phyloP scores from a whole-genome alignment of 139 green algal species.

The Limnomonas spitsbergensis region DNA sequence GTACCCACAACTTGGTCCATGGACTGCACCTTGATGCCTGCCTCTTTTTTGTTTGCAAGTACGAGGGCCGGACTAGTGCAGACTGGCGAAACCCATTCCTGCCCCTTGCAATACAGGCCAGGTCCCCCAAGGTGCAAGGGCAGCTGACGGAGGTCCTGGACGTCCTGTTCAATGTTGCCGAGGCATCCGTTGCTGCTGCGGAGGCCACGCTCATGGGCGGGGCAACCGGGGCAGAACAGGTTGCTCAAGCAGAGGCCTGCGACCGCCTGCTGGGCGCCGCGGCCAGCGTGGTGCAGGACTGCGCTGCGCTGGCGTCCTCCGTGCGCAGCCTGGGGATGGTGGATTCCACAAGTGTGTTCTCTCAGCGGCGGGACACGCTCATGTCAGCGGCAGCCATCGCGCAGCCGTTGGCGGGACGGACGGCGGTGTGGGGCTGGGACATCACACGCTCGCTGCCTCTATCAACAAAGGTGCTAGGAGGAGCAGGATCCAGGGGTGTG shows the following conservation, averaged over 20 bases:
- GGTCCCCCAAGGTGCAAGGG: neutral
- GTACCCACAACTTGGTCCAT: no score
- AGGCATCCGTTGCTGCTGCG: constrained; percentile 25
- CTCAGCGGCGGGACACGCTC: constrained; percentile 26
- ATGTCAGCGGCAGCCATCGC: constrained; percentile 20
- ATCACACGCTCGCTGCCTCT: constrained; percentile 13
- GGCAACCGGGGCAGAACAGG: neutral
- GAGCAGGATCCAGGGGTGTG: neutral
- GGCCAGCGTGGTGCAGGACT: neutral
- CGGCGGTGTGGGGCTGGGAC: constrained; percentile 32
- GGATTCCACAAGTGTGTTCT: constrained; percentile 17
- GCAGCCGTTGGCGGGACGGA: neutral
- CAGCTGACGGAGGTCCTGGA: constrained; percentile 18
- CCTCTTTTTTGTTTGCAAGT: no score
- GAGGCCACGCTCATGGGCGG: neutral
- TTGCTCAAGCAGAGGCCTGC: neutral
- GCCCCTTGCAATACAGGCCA: neutral
- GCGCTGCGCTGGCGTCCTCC: neutral
- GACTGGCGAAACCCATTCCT: no score
- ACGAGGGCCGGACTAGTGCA: no score
- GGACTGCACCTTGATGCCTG: no score
- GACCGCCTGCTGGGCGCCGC: neutral
- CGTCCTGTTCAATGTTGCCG: constrained; percentile 33
- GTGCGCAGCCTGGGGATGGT: neutral
- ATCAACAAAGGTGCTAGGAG: neutral